A percentile compares a stretch with the other conserved stretches of the same genome.
These are phyloP conservation scores for Botrytis fabae DNA, from an alignment of 2,329 filamentous ascomycete species.

Conservation along the genomic window DNA sequence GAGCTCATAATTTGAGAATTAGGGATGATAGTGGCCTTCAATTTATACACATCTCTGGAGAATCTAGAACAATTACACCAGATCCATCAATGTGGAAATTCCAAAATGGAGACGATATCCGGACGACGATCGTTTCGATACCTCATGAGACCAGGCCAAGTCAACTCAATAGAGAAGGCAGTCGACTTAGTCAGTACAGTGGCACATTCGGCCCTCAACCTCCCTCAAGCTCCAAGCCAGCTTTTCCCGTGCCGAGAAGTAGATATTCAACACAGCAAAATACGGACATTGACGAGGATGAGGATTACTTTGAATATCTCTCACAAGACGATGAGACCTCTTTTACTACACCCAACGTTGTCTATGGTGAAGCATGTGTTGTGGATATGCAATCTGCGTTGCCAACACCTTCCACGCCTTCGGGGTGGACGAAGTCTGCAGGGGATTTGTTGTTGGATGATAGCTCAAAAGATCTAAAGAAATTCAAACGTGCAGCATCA, in stretches of 20 bases:
- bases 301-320: constrained; percentile 24
- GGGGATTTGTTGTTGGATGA: constrained; percentile 21
- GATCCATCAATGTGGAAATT: not conserved
- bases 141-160: constrained; percentile 16
- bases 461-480: not conserved
- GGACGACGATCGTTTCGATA: constrained; percentile 30
- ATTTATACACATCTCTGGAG: constrained; percentile 13
- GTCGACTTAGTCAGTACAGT: constrained; percentile 8
- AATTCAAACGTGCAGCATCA: constrained; percentile 29
- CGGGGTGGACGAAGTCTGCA: constrained; percentile 31
- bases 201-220: constrained; percentile 21
- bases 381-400: constrained; percentile 35
- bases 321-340: constrained; percentile 23
- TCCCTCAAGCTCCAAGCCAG: not conserved
- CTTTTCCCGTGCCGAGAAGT: constrained; percentile 7
- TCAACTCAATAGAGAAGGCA: not conserved
- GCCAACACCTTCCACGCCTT: constrained; percentile 22
- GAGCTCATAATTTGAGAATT: not conserved
- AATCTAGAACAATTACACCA: constrained; percentile 8
- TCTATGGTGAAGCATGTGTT: constrained; percentile 38
- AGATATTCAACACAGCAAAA: constrained; percentile 8
- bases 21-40: not conserved
- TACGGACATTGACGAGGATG: constrained; percentile 23
- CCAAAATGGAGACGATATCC: constrained; percentile 27
- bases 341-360: constrained; percentile 28